Conservation (phyloP, 352 stramenopile genomes). For the Albugo laibachii region DNA sequence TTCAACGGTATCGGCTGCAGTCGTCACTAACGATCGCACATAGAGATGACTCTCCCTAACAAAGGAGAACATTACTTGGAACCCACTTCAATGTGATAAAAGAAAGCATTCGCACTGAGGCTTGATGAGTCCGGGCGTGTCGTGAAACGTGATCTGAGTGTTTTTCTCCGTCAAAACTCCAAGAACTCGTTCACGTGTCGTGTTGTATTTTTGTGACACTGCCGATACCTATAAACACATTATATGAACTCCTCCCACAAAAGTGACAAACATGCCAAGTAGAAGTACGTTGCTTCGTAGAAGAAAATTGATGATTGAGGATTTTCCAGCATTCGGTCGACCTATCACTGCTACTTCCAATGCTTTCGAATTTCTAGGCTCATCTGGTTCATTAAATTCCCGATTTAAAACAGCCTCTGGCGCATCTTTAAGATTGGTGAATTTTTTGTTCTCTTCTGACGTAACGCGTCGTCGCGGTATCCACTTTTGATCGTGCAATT, state of each 20-base stretch:
- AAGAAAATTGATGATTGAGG: constrained; percentile 65
- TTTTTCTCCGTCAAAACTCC: constrained; percentile 58
- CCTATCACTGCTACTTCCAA: constrained; percentile 69
- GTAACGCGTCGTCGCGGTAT: constrained; percentile 3
- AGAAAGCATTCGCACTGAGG: constrained; percentile 22
- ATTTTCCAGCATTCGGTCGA: constrained; percentile 75
- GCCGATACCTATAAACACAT: constrained; percentile 31
- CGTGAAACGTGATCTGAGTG: constrained; percentile 67
- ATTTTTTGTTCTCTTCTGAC: constrained; percentile 36
- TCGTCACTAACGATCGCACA: constrained; percentile 57
- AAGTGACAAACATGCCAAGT: too few relatives aligned
- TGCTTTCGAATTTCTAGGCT: constrained; percentile 35
- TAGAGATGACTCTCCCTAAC: constrained; percentile 58
- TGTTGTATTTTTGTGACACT: constrained; percentile 80
- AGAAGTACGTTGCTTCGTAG: constrained; percentile 40
- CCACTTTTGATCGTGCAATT: too few relatives aligned
- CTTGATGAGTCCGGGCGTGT: constrained; percentile 73
- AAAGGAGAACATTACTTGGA: constrained; percentile 1
- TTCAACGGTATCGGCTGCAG: constrained; percentile 41
- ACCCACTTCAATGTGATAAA: neutral
- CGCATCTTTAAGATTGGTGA: constrained; percentile 34
- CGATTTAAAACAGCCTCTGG: constrained; percentile 45
- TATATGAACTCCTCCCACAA: neutral
- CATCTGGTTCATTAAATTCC: constrained; percentile 52
- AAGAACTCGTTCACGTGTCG: constrained; percentile 54